These are phyloP conservation scores for Paecilomyces dactylethromorphus DNA, from an alignment of 2,329 filamentous ascomycete species.

Conservation along the genomic window DNA sequence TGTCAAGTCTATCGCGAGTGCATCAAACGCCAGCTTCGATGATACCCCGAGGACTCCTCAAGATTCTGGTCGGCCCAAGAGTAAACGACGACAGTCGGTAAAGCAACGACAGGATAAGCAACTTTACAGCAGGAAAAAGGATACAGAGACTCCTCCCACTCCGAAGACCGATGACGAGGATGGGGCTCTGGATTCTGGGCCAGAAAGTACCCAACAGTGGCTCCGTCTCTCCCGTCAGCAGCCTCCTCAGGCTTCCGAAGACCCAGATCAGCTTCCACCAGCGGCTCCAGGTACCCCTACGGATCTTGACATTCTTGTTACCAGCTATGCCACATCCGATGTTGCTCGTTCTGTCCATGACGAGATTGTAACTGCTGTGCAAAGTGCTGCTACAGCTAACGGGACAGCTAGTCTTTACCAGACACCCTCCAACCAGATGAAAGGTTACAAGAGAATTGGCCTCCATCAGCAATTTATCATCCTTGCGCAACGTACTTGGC, in stretches of 20 bases:
- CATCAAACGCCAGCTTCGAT: conserved; percentile 67
- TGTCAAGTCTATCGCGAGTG: conserved; percentile 83
- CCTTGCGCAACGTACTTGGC: conserved; percentile 86
- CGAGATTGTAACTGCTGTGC: conserved; percentile 68
- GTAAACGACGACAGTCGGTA: conserved; percentile 71
- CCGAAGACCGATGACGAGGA: conserved; percentile 60
- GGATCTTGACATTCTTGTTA: conserved; percentile 75
- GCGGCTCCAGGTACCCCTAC: conserved; percentile 56
- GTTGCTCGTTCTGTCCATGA: conserved; percentile 68
- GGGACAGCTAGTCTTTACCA: conserved; percentile 54
- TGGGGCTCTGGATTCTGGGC: conserved; percentile 43
- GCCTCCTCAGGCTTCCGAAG: conserved; percentile 59
- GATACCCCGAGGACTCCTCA: conserved; percentile 57
- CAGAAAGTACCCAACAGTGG: conserved; percentile 51
- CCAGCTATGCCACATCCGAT: conserved; percentile 68
- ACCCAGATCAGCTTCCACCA: conserved; percentile 56
- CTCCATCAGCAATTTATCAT: conserved; percentile 79
- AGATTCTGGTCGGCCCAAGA: conserved; percentile 58
- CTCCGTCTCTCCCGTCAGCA: conserved; percentile 52
- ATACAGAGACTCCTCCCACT: conserved; percentile 50
- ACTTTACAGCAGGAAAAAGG: conserved; percentile 77
- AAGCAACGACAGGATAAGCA: conserved; percentile 81
- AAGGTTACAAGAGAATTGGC: conserved; percentile 75
- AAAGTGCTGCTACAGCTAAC: conserved; percentile 61
- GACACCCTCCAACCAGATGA: conserved; percentile 53